phyloP scores from a whole-genome alignment of 306 rosid species.

The Pyrus pyrifolia region DNA sequence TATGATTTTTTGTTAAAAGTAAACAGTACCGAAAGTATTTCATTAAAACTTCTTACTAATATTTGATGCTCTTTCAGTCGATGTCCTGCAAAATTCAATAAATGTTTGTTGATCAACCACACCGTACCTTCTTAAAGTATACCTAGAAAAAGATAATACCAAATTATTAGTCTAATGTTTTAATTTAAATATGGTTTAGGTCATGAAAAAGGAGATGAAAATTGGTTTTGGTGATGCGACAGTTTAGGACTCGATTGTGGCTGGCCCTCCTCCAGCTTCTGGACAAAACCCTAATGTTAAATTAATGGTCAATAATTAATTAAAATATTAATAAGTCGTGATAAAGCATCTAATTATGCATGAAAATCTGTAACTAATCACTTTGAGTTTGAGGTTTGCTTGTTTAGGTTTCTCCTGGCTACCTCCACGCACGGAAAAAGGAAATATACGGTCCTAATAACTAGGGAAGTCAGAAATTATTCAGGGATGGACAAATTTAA shows the following conservation, averaged over 20 bases:
- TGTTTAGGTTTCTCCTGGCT: not conserved
- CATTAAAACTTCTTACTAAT: not conserved
- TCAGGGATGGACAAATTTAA: too few species aligned
- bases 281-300: not conserved
- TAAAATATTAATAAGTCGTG: not conserved
- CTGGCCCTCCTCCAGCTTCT: not conserved
- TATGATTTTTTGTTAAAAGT: too few species aligned
- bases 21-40: too few species aligned
- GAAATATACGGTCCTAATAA: too few species aligned
- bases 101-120: constrained; percentile 57
- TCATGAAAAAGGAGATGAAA: not conserved
- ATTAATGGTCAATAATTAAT: not conserved
- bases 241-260: not conserved
- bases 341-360: not conserved
- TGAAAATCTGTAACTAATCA: not conserved
- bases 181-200: not conserved
- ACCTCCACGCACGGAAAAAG: constrained; percentile 1
- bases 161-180: not conserved
- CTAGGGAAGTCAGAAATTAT: too few species aligned
- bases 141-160: not conserved
- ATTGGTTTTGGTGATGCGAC: not conserved
- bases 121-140: constrained; percentile 6
- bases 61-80: constrained; percentile 9
- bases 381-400: not conserved
- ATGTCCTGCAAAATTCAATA: not conserved